Base-by-base conservation (phyloP, 352 stramenopile genomes). In the Hyaloperonospora brassicae region DNA sequence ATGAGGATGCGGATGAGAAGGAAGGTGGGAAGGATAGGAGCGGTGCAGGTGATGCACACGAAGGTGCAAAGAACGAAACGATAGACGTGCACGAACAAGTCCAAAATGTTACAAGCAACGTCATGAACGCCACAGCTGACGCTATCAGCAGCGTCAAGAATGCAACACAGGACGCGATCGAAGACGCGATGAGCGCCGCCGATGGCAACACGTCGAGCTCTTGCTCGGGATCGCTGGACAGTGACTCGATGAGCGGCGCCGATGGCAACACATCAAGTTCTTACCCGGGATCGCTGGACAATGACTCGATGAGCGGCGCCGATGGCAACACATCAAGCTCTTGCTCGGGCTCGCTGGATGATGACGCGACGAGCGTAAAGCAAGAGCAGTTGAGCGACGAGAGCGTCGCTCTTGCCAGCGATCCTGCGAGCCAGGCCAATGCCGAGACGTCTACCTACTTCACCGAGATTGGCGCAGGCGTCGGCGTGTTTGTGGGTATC, bases 401-500 rank as follows among this genome's bases (percentile, higher is more conserved):
- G 40, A 59, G 47, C 24, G 54, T 72, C 27, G n/a, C n/a, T n/a
- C n/a, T n/a, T n/a, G n/a, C n/a, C n/a, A 50, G 41, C n/a, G 47
- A 63, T 8, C 61, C 50, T 21, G 54, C 55, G 2, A 53, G 63
- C 35, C 53, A 61, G 45, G 47, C 46, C 13, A 60, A 43, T 17
- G 50, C 35, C 21, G 49, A 47, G 42, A 67, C 60, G 24, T 60
- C 58, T 5, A 65, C 17, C 17, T 40, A 62, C 25, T 72, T 65
- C 41, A 62, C 61, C 30, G 52, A 62, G 14, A 53, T 59, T 13
- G 68, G 64, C 22, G 55, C 46, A 14, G 54, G 35, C 23, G 42
- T 63, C 1, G 67, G 64, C 17, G 64, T 55, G 1, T 66, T 66
- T 50, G 64, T 72, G 12, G 68, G 64, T 46, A 38, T 69, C 5